Base-by-base conservation (phyloP, 768 basidiomycete species). In the Mycena belliarum region DNA sequence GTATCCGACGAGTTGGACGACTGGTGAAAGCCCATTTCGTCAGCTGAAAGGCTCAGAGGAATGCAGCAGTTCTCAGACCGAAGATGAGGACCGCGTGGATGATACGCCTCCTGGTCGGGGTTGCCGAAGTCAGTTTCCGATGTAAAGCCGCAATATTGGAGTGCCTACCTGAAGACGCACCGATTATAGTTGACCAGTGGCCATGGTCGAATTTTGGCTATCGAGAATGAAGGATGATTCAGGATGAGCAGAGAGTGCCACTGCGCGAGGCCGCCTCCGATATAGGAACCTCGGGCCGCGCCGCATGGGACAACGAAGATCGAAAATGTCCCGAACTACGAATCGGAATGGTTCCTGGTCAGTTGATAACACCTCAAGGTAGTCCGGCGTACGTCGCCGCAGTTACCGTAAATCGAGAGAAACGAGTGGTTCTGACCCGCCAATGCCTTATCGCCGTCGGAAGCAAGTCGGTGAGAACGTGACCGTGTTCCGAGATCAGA, bases 271-370 rank as follows among this genome's bases (percentile, higher is more conserved):
- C 14, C 7, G 24, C 20, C 47, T 54, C 41, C 46, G 49, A 49
- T 62, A 57, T 57, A 57, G 38, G 12, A 33, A 23, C 33, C 26
- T n/a, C n/a, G n/a, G 40, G 29, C 7, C 28, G 38, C 29, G 25
- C 43, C 42, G 40, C 57, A 62, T 54, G 61, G 48, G 52, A 62
- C 49, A 6, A 38, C 14, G 6, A 20, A 23, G 21, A 52, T 38
- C 41, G 29, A 11, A 18, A 38, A 32, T 28, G 4, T 14, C 44
- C 14, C 35, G 57, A 50, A 42, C n/a, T n/a, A 52, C 61, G 49
- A 63, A 63, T 59, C 57, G 45, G 49, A 47, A 28, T 33, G 42
- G 10, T 18, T 24, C 48, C 53, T 56, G 60, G 61, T 62, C 61
- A 62, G 40, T 62, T 62, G 61, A 55, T 61, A 37, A 38, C 18